Base-by-base conservation (phyloP, 140 eudicot genomes). In the Bidens hawaiensis region DNA sequence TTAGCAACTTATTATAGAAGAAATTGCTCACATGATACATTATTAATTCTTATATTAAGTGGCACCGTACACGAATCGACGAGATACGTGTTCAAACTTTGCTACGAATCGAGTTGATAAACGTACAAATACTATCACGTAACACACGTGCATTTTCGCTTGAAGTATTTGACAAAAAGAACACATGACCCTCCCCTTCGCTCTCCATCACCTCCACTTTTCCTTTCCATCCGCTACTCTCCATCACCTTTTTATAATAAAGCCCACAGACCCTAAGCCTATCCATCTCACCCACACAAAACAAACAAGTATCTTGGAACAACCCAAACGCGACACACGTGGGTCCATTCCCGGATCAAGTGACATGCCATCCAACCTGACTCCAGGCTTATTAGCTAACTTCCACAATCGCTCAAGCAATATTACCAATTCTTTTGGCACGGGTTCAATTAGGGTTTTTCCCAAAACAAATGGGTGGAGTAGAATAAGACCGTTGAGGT, bases 351-450 rank as follows among this genome's bases (percentile, higher is more conserved):
- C 54, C 51, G 73, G 76, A 36, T 69, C 54, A 38, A 69, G 8
- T 16, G 70, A 61, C 21, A 80, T 75, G 38, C 80, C 86, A 57
- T 61, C 30, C 12, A 31, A 2, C 64, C 79, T 81, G n/a, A 30
- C 30, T 30, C 49, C 30, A 5, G 41, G 58, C 1, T 78, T 53
- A 42, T 59, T 75, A 5, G 59, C 18, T 27, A 45, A 69, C 56
- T 25, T 4, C 76, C 78, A 69, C 38, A 68, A 12, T 4, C 0
- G 38, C 48, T 73, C 79, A 6, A 64, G 5, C 12, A 14, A 62
- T 4, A 2, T 55, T 25, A 42, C 4, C n/a, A 25, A 11, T 25
- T 43, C n/a, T 2, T 10, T 52, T 4, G 42, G 46, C 27, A 28
- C 54, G 9, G 0, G 33, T 43, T 53, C 17, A 13, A 15, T 62